These are phyloP conservation scores for Polyporus arcularius DNA, from an alignment of 768 basidiomycete genomes.

Conservation along the genomic window DNA sequence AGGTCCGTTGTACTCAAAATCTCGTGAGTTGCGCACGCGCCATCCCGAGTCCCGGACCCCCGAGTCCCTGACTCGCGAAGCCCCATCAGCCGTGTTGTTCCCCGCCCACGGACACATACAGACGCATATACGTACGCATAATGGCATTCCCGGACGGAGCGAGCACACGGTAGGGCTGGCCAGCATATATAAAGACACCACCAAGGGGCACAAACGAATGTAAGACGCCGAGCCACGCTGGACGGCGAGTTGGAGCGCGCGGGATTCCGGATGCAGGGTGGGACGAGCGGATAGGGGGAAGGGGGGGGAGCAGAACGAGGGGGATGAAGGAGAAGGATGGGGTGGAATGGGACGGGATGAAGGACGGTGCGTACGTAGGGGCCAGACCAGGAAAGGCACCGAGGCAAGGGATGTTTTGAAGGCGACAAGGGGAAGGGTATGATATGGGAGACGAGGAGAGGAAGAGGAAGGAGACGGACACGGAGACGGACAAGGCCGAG, in stretches of 20 bases:
- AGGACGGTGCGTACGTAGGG: not conserved
- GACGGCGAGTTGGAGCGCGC: conserved; percentile 18
- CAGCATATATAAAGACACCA: too few relatives aligned
- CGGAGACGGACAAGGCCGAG: not conserved
- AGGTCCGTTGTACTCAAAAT: too few relatives aligned
- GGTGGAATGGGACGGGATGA: not conserved
- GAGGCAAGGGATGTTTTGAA: too few relatives aligned
- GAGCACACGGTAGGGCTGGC: too few relatives aligned
- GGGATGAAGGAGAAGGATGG: not conserved
- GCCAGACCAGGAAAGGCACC: not conserved
- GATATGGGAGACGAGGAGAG: not conserved
- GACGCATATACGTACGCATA: too few relatives aligned
- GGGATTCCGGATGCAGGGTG: not conserved
- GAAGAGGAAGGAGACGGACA: not conserved
- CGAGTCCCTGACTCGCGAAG: too few relatives aligned
- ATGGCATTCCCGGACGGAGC: too few relatives aligned
- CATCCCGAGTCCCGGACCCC: too few relatives aligned
- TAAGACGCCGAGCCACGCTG: conserved; percentile 22
- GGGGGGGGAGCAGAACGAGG: not conserved
- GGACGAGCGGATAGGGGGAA: not conserved
- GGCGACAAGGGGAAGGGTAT: not conserved
- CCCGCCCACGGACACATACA: too few relatives aligned
- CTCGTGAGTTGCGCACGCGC: too few relatives aligned
- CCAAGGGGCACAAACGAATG: conserved; percentile 7
- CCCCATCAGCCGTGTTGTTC: too few relatives aligned